Percentiles rank a stretch among this genome's conserved stretches.
Evolutionary conservation across 371 early-diverging fungal genomes (phyloP).

Genomic region (Gilbertella persicaria): DNA sequence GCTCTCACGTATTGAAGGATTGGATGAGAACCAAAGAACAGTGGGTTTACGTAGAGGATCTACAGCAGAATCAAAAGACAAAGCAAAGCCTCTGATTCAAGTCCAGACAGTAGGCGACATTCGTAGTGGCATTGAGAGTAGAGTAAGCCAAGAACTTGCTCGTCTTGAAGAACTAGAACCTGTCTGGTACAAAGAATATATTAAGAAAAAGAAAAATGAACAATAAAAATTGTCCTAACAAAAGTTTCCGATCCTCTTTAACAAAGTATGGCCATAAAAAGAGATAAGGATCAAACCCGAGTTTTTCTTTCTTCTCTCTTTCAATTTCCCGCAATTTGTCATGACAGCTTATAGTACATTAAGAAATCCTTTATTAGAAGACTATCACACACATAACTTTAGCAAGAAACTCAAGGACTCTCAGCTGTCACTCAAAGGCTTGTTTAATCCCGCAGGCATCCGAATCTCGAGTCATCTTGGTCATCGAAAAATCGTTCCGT

Average conservation of each 20-base stretch:
- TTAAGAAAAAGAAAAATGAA: constrained; percentile 12
- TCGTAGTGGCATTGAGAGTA: constrained; percentile 12
- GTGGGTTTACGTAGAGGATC: constrained; percentile 16
- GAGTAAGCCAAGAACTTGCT: constrained; percentile 12
- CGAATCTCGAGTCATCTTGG: neutral
- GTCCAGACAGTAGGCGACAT: constrained; percentile 16
- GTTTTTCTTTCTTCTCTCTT: neutral
- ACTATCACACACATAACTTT: constrained; percentile 1
- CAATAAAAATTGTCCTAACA: neutral
- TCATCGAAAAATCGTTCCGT: constrained; percentile 9
- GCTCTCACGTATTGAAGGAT: constrained; percentile 13
- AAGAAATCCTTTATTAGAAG: constrained; percentile 8
- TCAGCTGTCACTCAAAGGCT: neutral
- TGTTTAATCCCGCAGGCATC: neutral
- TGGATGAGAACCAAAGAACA: constrained; percentile 18
- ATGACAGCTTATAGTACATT: constrained; percentile 8
- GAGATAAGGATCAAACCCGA: constrained; percentile 6
- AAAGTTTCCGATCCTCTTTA: neutral
- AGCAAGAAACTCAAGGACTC: constrained; percentile 2
- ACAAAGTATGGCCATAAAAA: neutral
- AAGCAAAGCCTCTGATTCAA: constrained; percentile 6
- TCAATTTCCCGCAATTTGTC: constrained; percentile 1
- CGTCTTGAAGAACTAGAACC: constrained; percentile 23
- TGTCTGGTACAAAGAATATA: constrained; percentile 26
- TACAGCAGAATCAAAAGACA: neutral